Percentiles rank a stretch among this genome's conserved stretches.
Conservation (phyloP, 208 protist genomes). For the Porcisia deanei region DNA sequence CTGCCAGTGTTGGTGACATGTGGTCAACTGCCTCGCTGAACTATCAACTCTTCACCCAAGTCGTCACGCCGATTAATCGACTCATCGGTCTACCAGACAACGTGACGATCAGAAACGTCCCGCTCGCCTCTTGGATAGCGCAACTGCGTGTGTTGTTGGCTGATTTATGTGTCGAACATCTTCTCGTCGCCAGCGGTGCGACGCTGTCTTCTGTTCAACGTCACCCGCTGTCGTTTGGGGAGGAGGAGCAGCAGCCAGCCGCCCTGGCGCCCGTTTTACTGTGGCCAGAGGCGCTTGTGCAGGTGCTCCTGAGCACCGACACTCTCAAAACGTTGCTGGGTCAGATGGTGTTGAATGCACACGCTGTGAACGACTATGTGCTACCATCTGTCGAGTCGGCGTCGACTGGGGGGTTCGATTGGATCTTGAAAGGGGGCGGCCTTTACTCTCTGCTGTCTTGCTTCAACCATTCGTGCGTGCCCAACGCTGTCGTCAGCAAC, state of each 20-base stretch:
- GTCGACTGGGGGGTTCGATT: conserved; percentile 23
- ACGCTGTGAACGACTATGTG: conserved; percentile 65
- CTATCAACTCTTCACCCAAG: conserved; percentile 65
- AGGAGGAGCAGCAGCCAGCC: neutral
- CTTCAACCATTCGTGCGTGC: conserved; percentile 83
- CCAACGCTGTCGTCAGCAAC: conserved; percentile 51
- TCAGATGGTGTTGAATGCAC: conserved; percentile 73
- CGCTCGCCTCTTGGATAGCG: conserved; percentile 44
- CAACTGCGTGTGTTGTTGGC: conserved; percentile 32
- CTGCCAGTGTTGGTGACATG: neutral
- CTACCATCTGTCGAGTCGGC: neutral
- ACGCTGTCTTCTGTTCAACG: neutral
- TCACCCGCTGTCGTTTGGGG: neutral
- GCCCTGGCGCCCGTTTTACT: neutral
- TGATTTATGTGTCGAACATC: conserved; percentile 29
- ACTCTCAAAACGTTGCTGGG: conserved; percentile 72
- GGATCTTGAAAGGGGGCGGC: conserved; percentile 70
- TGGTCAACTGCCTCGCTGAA: conserved; percentile 30
- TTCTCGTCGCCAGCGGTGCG: conserved; percentile 22
- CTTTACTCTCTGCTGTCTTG: conserved; percentile 72
- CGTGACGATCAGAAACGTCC: conserved; percentile 43
- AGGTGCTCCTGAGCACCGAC: conserved; percentile 45
- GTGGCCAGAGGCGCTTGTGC: conserved; percentile 56
- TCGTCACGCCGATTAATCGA: conserved; percentile 63
- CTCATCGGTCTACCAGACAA: conserved; percentile 63